phyloP scores from a whole-genome alignment of 1,139 yeast species.

The Blastobotrys capitulatus region DNA sequence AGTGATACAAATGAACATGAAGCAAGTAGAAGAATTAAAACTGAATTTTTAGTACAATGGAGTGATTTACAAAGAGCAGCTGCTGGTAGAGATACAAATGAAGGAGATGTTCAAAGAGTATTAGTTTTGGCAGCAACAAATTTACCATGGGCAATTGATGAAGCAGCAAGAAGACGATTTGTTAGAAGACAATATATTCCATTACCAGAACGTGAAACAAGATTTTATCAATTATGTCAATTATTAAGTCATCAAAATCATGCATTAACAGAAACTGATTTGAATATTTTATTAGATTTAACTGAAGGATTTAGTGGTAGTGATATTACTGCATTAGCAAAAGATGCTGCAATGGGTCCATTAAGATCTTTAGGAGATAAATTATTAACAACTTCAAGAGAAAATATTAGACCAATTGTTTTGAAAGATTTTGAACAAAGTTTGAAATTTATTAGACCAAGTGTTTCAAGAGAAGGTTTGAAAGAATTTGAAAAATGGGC shows the following conservation, averaged over 20 bases:
- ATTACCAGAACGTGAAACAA: slow-evolving; percentile 80
- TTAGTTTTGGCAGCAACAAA: slow-evolving; percentile 94
- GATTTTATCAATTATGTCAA: slow-evolving; percentile 66
- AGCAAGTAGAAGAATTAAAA: slow-evolving; percentile 84
- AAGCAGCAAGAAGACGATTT: slow-evolving; percentile 94
- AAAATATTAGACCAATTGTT: slow-evolving; percentile 74
- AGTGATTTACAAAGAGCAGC: slow-evolving; percentile 91
- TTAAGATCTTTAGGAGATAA: slow-evolving; percentile 85
- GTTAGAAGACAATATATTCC: slow-evolving; percentile 94
- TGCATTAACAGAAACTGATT: slow-evolving; percentile 54
- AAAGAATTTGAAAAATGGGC: slow-evolving; percentile 88
- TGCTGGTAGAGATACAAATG: slow-evolving; percentile 49
- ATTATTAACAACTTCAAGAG: slow-evolving; percentile 76
- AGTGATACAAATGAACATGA: slow-evolving; percentile 82
- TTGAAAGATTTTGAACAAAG: slow-evolving; percentile 73
- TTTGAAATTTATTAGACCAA: slow-evolving; percentile 80
- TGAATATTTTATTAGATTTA: slow-evolving; percentile 50
- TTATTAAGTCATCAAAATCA: slow-evolving; percentile 73
- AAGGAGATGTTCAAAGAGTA: slow-evolving; percentile 65
- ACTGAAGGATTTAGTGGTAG: slow-evolving; percentile 89
- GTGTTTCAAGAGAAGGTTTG: slow-evolving; percentile 83
- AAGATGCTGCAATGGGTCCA: slow-evolving; percentile 99
- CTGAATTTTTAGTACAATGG: slow-evolving; percentile 95
- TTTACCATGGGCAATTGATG: slow-evolving; percentile 97
- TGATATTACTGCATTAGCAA: slow-evolving; percentile 91